phyloP scores from a whole-genome alignment of 169 alveolate genomes.

The Eimeria maxima region DNA sequence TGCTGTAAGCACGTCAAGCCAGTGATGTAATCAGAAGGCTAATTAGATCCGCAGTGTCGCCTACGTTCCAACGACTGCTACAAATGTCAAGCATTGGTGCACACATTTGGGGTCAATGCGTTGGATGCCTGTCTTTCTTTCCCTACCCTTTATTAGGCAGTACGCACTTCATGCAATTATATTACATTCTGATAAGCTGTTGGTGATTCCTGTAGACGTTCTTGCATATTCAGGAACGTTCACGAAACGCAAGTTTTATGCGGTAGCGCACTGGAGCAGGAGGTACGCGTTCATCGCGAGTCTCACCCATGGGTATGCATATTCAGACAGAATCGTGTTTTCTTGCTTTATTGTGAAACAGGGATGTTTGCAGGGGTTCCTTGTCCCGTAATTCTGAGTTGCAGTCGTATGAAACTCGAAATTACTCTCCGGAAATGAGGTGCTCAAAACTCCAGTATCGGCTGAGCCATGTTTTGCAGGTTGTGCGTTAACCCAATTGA shows the following conservation, averaged over 20 bases:
- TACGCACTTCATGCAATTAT: too few species aligned
- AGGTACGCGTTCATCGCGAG: not conserved
- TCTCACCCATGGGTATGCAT: not conserved
- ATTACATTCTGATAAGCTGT: not conserved
- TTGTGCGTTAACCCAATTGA: not conserved
- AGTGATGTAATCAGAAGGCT: too few species aligned
- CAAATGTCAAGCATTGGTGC: too few species aligned
- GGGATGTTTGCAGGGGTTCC: not conserved
- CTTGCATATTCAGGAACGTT: not conserved
- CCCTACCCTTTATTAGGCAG: too few species aligned
- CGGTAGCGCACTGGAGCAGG: not conserved
- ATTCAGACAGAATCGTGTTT: not conserved
- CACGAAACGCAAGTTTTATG: too few species aligned
- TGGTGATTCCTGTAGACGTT: not conserved
- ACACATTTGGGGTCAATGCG: too few species aligned
- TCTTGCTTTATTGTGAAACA: not conserved
- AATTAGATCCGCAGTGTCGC: too few species aligned
- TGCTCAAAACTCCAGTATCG: not conserved
- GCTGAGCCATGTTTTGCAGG: not conserved
- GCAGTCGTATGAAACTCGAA: not conserved
- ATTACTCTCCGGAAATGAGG: not conserved
- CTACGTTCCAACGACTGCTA: too few species aligned
- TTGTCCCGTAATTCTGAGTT: not conserved
- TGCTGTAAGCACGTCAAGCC: too few species aligned
- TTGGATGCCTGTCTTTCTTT: too few species aligned